phyloP scores from a whole-genome alignment of 352 stramenopile genomes.

The Phytophthora idaei region DNA sequence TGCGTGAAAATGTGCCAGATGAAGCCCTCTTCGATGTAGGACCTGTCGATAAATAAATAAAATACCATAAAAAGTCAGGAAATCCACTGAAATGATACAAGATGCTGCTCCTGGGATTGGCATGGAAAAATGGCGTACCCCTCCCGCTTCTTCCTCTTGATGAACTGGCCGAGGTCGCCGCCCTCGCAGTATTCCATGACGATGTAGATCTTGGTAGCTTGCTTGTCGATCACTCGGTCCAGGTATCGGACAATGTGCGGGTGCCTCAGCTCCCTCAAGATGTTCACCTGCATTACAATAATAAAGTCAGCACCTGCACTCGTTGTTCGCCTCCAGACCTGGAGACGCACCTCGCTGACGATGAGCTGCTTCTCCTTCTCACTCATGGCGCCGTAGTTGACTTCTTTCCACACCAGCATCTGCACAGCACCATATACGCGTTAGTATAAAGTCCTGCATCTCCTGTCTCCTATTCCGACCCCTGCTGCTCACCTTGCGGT shows the following conservation, averaged over 20 bases:
- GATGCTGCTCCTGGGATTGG: conserved; percentile 12
- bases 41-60: conserved; percentile 36
- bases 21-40: conserved; percentile 92
- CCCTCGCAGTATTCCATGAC: conserved; percentile 95
- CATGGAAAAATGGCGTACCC: conserved; percentile 45
- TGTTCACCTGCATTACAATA: conserved; percentile 80
- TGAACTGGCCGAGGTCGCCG: conserved; percentile 90
- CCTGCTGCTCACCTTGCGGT: conserved; percentile 73
- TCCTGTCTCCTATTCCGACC: neutral
- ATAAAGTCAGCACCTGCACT: neutral
- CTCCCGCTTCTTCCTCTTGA: conserved; percentile 91
- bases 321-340: neutral
- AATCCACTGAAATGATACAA: conserved; percentile 14
- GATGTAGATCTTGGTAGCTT: conserved; percentile 93
- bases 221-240: conserved; percentile 94
- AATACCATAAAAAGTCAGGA: conserved; percentile 11
- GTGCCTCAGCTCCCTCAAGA: conserved; percentile 92
- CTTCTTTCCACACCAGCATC: conserved; percentile 93
- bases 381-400: conserved; percentile 92
- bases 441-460: conserved; percentile 8
- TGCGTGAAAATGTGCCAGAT: conserved; percentile 95
- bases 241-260: conserved; percentile 94
- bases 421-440: conserved; percentile 29
- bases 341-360: conserved; percentile 80
- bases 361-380: conserved; percentile 96